These are phyloP conservation scores for Debaryomyces udenii DNA, from an alignment of 1,139 yeast species.

Conservation along the genomic window DNA sequence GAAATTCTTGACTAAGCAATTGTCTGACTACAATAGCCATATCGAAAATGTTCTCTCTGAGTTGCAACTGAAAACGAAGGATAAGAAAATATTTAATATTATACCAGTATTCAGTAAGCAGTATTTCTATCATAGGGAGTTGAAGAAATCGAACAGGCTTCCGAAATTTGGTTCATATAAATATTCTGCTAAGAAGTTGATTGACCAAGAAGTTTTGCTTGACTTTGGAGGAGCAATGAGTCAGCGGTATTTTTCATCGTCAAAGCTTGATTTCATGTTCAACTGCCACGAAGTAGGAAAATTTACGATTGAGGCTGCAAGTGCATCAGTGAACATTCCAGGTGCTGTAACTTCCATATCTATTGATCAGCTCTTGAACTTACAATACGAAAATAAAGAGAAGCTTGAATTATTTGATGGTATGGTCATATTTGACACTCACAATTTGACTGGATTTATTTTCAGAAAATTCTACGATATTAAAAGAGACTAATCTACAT, in stretches of 20 bases:
- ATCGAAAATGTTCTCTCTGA: constrained; percentile 68
- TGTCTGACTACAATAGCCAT: constrained; percentile 67
- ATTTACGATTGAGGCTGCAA: constrained; percentile 68
- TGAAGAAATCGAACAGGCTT: constrained; percentile 65
- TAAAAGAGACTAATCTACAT: constrained; percentile 23
- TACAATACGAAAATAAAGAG: constrained; percentile 63
- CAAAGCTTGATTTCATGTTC: constrained; percentile 74
- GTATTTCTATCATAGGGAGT: constrained; percentile 74
- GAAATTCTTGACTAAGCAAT: constrained; percentile 58
- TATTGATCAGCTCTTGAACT: constrained; percentile 67
- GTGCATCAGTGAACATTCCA: constrained; percentile 44
- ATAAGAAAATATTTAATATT: constrained; percentile 52
- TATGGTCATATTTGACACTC: constrained; percentile 66
- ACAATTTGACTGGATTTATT: constrained; percentile 64
- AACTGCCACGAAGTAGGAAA: constrained; percentile 75
- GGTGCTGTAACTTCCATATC: constrained; percentile 60
- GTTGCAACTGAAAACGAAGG: constrained; percentile 59
- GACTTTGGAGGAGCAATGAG: constrained; percentile 56
- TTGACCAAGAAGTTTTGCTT: constrained; percentile 70
- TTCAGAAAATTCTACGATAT: constrained; percentile 71
- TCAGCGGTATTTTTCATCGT: constrained; percentile 49
- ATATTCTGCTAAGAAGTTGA: constrained; percentile 73
- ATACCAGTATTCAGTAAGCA: constrained; percentile 75
- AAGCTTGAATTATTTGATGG: constrained; percentile 62
- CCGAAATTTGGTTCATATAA: constrained; percentile 85